Evolutionary conservation across 2,329 filamentous ascomycete genomes (phyloP), one percentile per base, ranked within the genome.

Genomic region (Fusarium illudens): DNA sequence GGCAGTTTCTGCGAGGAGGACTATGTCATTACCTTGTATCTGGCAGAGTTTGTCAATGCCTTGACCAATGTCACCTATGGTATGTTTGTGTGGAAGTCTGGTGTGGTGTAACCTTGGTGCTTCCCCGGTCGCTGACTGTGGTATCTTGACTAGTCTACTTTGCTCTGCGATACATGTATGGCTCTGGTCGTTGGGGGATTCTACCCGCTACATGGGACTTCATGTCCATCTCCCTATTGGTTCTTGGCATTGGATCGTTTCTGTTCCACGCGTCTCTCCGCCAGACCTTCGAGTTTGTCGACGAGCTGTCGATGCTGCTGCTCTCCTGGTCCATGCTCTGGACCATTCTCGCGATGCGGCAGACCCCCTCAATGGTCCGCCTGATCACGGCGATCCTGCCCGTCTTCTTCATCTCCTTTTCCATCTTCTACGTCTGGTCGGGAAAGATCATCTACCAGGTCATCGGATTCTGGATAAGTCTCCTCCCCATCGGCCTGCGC

Each of bases 301-400:
- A 89, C 67, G 86, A 89, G 68, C 76, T 88, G n/a, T 84, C 84
- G 56, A 88, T 88, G 86, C 81, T 88, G 29, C 75, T 85, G 12
- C 80, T 87, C 5, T 81, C 81, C 20, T 84, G 83, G 62, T 79
- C 84, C 1, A 79, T 88, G 57, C 78, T 88, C 6, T 84, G 86
- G 49, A 82, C 83, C 50, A 75, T 84, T 5, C 79, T 82, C 58
- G 83, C 82, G 12, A 78, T 80, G 33, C 78, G 82, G 42, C 80
- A 83, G 27, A 75, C 82, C 6, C 75, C 78, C 7, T 54, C 75
- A 3, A 76, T 76, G 15, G 60, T 64, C 29, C 72, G 65, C 7
- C 32, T 73, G 50, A 75, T 80, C 57, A 79, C 81, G 15, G 73
- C 79, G 19, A 68, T 67, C 1, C 77, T 86, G 25, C 81, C 79